Conservation (phyloP, 768 basidiomycete species). For the Ephemerocybe angulata region DNA sequence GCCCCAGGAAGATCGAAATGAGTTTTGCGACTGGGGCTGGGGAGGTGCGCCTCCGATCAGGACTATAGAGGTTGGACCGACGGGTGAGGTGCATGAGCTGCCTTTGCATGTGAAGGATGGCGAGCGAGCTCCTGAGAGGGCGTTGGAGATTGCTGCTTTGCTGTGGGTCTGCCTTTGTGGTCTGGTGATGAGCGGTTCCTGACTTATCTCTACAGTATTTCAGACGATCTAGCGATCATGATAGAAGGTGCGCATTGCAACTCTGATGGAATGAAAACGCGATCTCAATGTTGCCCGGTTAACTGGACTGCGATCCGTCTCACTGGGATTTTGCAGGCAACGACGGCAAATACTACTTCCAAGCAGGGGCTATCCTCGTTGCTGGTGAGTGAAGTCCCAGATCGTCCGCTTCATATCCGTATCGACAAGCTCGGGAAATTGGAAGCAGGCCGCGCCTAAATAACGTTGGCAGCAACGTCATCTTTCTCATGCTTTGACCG, state of each 20-base stretch:
- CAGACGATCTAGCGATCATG: slow-evolving; percentile 60
- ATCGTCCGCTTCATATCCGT: neutral
- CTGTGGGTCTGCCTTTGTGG: slow-evolving; percentile 42
- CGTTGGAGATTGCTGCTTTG: slow-evolving; percentile 58
- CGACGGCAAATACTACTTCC: slow-evolving; percentile 72
- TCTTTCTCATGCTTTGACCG: neutral
- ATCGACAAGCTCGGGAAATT: neutral
- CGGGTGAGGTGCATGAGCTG: slow-evolving; percentile 48
- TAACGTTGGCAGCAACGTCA: slow-evolving; percentile 11
- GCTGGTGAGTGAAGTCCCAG: slow-evolving; percentile 40
- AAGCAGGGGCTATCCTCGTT: slow-evolving; percentile 65
- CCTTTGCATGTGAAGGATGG: slow-evolving; percentile 35
- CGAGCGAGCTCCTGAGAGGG: slow-evolving; percentile 40
- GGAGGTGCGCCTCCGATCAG: slow-evolving; percentile 47
- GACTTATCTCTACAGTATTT: slow-evolving; percentile 33
- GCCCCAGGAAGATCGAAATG: neutral
- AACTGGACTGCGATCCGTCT: neutral
- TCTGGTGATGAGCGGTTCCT: neutral
- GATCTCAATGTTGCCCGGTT: neutral
- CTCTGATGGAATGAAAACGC: no score
- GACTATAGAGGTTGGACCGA: slow-evolving; percentile 47
- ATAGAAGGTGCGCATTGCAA: slow-evolving; percentile 43
- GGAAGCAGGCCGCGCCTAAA: neutral
- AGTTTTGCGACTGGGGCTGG: slow-evolving; percentile 34
- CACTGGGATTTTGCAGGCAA: slow-evolving; percentile 44